phyloP scores from a whole-genome alignment of 306 rosid genomes.

The Canavalia ensiformis region DNA sequence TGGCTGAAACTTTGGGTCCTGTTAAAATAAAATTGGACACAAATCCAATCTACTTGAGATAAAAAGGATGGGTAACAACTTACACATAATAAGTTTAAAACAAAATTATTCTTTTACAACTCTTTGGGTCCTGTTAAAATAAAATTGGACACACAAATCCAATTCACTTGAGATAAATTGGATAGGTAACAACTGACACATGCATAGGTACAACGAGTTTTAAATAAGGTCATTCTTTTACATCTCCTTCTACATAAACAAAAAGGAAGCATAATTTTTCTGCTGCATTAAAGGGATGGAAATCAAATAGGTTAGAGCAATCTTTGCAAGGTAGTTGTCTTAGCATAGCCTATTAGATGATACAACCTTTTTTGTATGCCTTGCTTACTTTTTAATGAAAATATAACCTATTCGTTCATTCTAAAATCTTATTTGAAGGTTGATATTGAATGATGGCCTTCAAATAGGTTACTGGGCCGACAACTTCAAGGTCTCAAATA shows the following conservation, averaged over 20 bases:
- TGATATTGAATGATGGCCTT: background rate
- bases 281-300: conserved; percentile 25
- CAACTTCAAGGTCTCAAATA: conserved; percentile 6
- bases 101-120: conserved; percentile 25
- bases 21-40: conserved; percentile 43
- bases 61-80: conserved; percentile 1
- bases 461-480: conserved; percentile 15
- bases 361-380: conserved; percentile 16
- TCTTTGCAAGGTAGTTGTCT: conserved; percentile 3
- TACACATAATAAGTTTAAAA: background rate
- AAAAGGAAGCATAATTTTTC: conserved; percentile 4
- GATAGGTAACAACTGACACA: background rate
- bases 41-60: conserved; percentile 41
- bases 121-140: conserved; percentile 65
- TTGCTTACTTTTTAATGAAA: conserved; percentile 2
- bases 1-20: conserved; percentile 94
- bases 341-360: conserved; percentile 17
- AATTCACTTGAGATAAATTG: conserved; percentile 31
- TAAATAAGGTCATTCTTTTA: conserved; percentile 14
- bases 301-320: conserved; percentile 30
- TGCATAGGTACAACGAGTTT: conserved; percentile 14
- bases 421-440: conserved; percentile 20
- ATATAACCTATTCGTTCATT: background rate
- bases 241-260: conserved; percentile 20
- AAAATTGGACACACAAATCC: conserved; percentile 39